These are phyloP conservation scores for Setaria viridis DNA, from an alignment of 202 grass and related monocot species.

Conservation along the genomic window DNA sequence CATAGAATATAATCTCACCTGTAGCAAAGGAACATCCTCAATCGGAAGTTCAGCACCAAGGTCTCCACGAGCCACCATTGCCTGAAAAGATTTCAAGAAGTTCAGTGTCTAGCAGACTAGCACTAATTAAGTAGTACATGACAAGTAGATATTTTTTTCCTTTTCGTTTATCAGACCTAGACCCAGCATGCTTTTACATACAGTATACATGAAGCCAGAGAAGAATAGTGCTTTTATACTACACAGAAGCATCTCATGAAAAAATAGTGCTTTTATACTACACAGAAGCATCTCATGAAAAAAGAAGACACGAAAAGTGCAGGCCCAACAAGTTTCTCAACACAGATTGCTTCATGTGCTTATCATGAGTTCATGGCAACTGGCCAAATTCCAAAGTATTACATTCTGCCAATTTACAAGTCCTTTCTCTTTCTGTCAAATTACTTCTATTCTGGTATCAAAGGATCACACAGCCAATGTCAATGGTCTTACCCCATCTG, in stretches of 20 bases:
- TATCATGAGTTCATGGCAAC: slow-evolving; percentile 18
- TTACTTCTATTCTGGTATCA: slow-evolving; percentile 27
- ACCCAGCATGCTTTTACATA: neutral
- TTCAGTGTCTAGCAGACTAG: slow-evolving; percentile 35
- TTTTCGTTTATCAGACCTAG: slow-evolving; percentile 12
- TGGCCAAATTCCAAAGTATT: slow-evolving; percentile 10
- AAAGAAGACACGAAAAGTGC: neutral
- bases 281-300: neutral
- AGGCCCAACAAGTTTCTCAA: neutral
- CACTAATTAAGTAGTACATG: slow-evolving; percentile 25
- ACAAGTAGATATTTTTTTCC: neutral
- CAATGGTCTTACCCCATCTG: slow-evolving; percentile 82
- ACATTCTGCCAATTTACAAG: neutral
- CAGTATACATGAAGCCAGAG: slow-evolving; percentile 14
- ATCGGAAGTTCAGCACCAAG: slow-evolving; percentile 99
- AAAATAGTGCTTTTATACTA: neutral
- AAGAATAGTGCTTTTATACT: neutral
- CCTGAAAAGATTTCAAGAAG: slow-evolving; percentile 66
- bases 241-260: neutral
- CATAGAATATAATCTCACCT: slow-evolving; percentile 56
- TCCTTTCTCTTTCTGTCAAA: neutral
- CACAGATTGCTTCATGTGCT: neutral
- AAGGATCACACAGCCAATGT: neutral
- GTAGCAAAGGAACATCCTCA: slow-evolving; percentile 95
- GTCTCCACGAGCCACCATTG: slow-evolving; percentile 98